phyloP scores from a whole-genome alignment of 352 stramenopile species.

The Globisporangium sylvaticum region DNA sequence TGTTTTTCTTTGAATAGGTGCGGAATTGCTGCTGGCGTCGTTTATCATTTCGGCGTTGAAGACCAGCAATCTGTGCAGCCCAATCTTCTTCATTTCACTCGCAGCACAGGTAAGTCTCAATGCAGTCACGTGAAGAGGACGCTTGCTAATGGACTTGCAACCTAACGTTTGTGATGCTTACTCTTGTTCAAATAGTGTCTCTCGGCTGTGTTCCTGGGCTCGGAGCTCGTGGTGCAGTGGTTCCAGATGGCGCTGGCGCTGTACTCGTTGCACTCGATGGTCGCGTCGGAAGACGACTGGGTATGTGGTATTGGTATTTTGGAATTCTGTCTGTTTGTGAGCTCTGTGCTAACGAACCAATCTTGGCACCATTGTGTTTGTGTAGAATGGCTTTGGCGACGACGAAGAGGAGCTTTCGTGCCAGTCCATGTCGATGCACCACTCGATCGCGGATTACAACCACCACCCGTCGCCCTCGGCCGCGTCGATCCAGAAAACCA shows the following conservation, averaged over 20 bases:
- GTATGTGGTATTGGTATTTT: slow-evolving; percentile 24
- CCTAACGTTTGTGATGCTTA: neutral
- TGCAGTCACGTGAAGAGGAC: neutral
- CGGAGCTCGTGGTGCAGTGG: slow-evolving; percentile 82
- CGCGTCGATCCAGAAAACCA: slow-evolving; percentile 75
- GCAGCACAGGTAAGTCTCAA: slow-evolving; percentile 49
- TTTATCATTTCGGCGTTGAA: slow-evolving; percentile 87
- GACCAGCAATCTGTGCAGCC: slow-evolving; percentile 80
- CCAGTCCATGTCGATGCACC: slow-evolving; percentile 49
- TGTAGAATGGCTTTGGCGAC: slow-evolving; percentile 51
- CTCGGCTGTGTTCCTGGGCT: slow-evolving; percentile 77
- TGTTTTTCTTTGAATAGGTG: slow-evolving; percentile 29
- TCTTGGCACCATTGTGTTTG: neutral
- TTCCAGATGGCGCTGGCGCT: slow-evolving; percentile 78
- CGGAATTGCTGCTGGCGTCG: slow-evolving; percentile 76
- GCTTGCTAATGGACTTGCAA: neutral
- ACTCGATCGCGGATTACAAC: slow-evolving; percentile 79
- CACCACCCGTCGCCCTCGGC: slow-evolving; percentile 54
- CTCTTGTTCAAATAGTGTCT: slow-evolving; percentile 39
- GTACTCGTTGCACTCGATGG: slow-evolving; percentile 80
- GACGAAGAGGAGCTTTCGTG: slow-evolving; percentile 62
- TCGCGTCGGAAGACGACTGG: slow-evolving; percentile 71
- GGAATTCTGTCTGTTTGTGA: neutral
- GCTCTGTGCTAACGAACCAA: neutral
- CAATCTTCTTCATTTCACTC: slow-evolving; percentile 81